These are phyloP conservation scores for Setaria viridis DNA, from an alignment of 202 grass and related monocot genomes.

Conservation along the genomic window DNA sequence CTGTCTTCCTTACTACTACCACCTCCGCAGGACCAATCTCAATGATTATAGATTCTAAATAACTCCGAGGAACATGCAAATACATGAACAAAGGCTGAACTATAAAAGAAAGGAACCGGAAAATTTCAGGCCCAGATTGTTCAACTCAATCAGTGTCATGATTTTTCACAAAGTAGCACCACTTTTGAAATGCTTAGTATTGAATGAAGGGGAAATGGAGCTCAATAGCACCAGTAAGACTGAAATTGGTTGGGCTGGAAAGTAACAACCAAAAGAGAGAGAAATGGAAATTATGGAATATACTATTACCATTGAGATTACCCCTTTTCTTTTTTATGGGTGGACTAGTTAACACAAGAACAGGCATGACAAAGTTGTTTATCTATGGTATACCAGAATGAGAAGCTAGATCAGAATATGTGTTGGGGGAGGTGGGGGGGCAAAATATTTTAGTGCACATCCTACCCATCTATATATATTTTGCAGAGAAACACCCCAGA, in stretches of 20 bases:
- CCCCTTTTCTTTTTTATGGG: not conserved
- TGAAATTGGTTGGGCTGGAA: slow-evolving; percentile 20
- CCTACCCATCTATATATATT: not conserved
- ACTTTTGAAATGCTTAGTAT: slow-evolving; percentile 5
- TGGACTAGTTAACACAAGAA: not conserved
- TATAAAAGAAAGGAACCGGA: not conserved
- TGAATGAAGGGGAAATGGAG: not conserved
- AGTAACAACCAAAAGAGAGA: not conserved
- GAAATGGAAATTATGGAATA: not conserved
- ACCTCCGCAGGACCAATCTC: slow-evolving; percentile 11
- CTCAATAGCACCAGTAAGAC: slow-evolving; percentile 3
- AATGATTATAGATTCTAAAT: not conserved
- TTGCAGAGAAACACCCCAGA: not conserved
- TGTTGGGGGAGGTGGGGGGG: too few relatives aligned
- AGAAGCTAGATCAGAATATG: too few relatives aligned
- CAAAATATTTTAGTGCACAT: not conserved
- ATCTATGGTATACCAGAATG: not conserved
- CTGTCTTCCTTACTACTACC: not conserved
- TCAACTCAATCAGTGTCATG: slow-evolving; percentile 8
- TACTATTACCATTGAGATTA: not conserved
- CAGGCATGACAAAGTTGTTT: not conserved
- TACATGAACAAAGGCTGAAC: slow-evolving; percentile 6
- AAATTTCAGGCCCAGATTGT: not conserved
- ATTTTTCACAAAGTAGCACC: slow-evolving; percentile 7
- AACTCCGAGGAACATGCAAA: slow-evolving; percentile 6